A percentile compares a stretch with the other conserved stretches of the same genome.
These are phyloP conservation scores for Pichia heedii DNA, from an alignment of 805 yeast genomes.

Conservation along the genomic window DNA sequence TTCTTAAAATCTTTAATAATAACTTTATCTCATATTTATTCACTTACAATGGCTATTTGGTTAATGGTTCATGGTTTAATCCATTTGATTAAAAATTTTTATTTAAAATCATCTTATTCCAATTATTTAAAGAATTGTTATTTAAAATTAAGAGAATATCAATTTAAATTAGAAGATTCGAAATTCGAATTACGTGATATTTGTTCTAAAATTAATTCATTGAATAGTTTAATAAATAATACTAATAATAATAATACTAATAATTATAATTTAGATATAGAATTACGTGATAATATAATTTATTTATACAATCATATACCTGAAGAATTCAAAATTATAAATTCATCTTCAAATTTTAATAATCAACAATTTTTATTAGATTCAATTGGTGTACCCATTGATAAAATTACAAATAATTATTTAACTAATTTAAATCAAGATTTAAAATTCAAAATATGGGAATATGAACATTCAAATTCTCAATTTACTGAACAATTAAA, in stretches of 20 bases:
- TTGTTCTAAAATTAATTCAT: conserved; percentile 46
- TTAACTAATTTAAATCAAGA: conserved; percentile 3
- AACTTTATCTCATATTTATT: conserved; percentile 69
- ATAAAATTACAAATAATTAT: neutral
- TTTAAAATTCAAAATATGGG: conserved; percentile 21
- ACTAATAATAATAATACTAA: neutral
- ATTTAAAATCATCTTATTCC: conserved; percentile 19
- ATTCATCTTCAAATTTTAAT: neutral
- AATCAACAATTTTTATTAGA: conserved; percentile 1
- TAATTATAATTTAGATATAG: conserved; percentile 14
- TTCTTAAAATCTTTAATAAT: conserved; percentile 59
- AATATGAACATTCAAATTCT: conserved; percentile 44
- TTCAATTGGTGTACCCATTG: neutral
- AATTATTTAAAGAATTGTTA: conserved; percentile 31
- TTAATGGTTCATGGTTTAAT: conserved; percentile 77
- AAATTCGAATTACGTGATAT: conserved; percentile 54
- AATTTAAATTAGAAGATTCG: conserved; percentile 57
- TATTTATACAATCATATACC: conserved; percentile 41
- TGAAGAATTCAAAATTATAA: conserved; percentile 24
- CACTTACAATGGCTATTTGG: conserved; percentile 70
- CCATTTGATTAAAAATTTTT: conserved; percentile 45
- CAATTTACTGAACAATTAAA: conserved; percentile 45
- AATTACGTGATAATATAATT: conserved; percentile 57
- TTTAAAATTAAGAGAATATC: conserved; percentile 43
- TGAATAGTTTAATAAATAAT: conserved; percentile 21